Conservation (phyloP, 352 stramenopile species). For the Aphanomyces stellatus region DNA sequence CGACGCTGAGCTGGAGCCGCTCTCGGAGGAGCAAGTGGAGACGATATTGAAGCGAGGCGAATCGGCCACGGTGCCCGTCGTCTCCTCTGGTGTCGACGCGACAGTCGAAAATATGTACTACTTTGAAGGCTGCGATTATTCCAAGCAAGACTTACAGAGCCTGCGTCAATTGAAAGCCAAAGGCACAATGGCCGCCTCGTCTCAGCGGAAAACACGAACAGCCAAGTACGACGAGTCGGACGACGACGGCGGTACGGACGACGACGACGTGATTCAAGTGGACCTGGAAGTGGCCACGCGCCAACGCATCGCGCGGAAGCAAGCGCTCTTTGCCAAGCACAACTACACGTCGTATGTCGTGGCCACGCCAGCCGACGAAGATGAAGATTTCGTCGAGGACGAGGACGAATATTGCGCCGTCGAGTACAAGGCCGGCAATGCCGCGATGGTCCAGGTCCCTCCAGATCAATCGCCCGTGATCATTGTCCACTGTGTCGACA, state of each 20-base stretch:
- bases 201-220: background rate
- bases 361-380: background rate
- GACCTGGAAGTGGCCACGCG: constrained; percentile 30
- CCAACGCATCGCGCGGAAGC: constrained; percentile 40
- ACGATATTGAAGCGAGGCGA: background rate
- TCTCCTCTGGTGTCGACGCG: background rate
- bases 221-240: constrained; percentile 34
- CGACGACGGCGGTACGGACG: constrained; percentile 27
- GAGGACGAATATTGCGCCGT: constrained; percentile 22
- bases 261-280: constrained; percentile 29
- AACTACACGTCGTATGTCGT: constrained; percentile 52
- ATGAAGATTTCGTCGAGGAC: background rate
- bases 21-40: constrained; percentile 51
- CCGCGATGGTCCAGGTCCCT: constrained; percentile 22
- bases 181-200: too few relatives aligned
- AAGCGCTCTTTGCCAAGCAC: constrained; percentile 47
- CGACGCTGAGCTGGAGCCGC: constrained; percentile 30
- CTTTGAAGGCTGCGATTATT: constrained; percentile 72
- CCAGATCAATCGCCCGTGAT: constrained; percentile 25
- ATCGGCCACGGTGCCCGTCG: background rate
- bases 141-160: constrained; percentile 30
- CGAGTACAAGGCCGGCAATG: constrained; percentile 48
- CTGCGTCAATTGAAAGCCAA: background rate
- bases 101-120: constrained; percentile 75
- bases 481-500: constrained; percentile 72